These are phyloP conservation scores for Ceratocystis variospora DNA, from an alignment of 2,329 filamentous ascomycete species.

Conservation along the genomic window DNA sequence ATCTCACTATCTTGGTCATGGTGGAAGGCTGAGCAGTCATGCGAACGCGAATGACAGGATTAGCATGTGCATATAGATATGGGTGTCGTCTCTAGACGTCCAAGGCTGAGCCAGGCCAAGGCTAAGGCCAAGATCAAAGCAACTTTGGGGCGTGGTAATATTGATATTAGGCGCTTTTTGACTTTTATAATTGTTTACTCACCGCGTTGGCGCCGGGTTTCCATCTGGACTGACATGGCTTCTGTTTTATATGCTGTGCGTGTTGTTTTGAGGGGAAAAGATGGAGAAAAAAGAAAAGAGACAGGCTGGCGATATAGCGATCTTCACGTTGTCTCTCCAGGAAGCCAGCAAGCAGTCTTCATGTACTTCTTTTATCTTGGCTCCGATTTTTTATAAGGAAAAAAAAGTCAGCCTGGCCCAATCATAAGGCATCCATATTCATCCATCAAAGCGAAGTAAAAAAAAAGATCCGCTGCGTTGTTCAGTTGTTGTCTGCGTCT, in stretches of 20 bases:
- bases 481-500: not conserved
- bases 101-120: too few species aligned
- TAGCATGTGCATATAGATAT: not conserved
- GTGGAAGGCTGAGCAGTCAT: slow-evolving; percentile 51
- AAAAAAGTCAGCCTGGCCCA: not conserved
- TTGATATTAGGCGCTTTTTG: not conserved
- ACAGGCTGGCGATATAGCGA: not conserved
- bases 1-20: slow-evolving; percentile 51
- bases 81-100: too few species aligned
- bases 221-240: slow-evolving; percentile 6
- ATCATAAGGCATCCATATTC: not conserved
- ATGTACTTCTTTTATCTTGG: not conserved
- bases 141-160: not conserved
- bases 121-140: not conserved
- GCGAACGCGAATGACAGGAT: not conserved
- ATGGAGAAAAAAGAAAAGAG: not conserved
- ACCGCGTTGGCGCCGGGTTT: slow-evolving; percentile 12
- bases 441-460: too few species aligned
- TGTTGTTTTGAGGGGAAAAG: not conserved
- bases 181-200: not conserved
- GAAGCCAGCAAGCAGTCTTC: not conserved
- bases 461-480: not conserved
- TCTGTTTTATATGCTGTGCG: not conserved
- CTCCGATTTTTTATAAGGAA: not conserved
- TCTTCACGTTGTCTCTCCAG: not conserved